Evolutionary conservation across 768 basidiomycete genomes (phyloP).

Genomic region (Cubamyces sp.): DNA sequence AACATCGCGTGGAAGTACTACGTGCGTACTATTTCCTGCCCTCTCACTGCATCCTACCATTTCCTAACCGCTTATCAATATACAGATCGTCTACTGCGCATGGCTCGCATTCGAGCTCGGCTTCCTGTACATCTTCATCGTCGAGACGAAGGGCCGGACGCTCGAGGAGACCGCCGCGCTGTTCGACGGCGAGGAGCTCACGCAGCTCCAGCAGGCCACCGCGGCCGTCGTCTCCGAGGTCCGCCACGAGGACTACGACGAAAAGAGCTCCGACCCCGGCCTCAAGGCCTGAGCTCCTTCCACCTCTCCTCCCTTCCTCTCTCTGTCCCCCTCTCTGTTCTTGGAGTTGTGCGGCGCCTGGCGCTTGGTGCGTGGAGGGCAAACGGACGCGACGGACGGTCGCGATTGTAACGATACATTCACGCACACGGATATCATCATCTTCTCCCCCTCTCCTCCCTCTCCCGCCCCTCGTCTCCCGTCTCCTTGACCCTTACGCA

Average conservation of each 20-base stretch:
- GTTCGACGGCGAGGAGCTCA: constrained; percentile 71
- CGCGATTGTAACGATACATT: constrained; percentile 15
- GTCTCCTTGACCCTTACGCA: not conserved
- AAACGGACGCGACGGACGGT: constrained; percentile 6
- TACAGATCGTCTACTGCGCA: constrained; percentile 66
- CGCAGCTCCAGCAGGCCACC: constrained; percentile 11
- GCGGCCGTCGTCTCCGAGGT: constrained; percentile 15
- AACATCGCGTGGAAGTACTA: constrained; percentile 78
- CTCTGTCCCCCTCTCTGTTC: not conserved
- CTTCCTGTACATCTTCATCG: constrained; percentile 67
- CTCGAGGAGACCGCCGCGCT: constrained; percentile 83
- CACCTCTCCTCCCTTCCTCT: not conserved
- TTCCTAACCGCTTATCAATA: not conserved
- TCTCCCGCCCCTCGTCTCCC: not conserved
- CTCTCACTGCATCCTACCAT: not conserved
- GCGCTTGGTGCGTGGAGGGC: not conserved
- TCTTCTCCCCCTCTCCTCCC: not conserved
- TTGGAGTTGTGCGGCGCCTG: not conserved
- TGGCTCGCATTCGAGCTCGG: constrained; percentile 71
- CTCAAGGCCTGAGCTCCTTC: constrained; percentile 15
- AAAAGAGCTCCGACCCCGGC: constrained; percentile 23
- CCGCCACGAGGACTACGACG: constrained; percentile 29
- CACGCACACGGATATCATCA: not conserved
- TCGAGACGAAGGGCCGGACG: constrained; percentile 74
- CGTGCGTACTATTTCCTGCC: constrained; percentile 38